Evolutionary conservation across 768 basidiomycete genomes (phyloP).

Genomic region (Amanita pallidorosea): DNA sequence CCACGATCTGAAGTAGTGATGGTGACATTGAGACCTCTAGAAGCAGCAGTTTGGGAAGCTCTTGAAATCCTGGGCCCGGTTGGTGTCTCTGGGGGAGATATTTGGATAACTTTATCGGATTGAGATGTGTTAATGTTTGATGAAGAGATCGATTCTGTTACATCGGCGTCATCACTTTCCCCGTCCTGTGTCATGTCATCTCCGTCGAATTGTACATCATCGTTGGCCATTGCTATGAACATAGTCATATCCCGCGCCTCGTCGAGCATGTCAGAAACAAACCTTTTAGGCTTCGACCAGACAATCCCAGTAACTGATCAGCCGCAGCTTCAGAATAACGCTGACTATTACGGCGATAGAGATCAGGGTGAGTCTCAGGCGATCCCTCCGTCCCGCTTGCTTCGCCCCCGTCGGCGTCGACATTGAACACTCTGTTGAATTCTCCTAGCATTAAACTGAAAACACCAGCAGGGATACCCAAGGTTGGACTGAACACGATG

Average conservation of each 20-base stretch:
- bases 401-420: constrained; percentile 38
- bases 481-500: constrained; percentile 95
- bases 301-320: constrained; percentile 70
- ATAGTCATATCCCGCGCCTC: background rate
- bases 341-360: constrained; percentile 65
- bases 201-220: constrained; percentile 59
- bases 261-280: background rate
- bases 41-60: constrained; percentile 54
- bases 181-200: constrained; percentile 62
- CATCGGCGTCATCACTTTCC: constrained; percentile 58
- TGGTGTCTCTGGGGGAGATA: constrained; percentile 31
- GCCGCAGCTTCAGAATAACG: constrained; percentile 80
- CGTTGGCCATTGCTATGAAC: constrained; percentile 25
- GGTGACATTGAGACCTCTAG: constrained; percentile 60
- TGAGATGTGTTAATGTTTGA: constrained; percentile 25
- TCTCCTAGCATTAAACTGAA: constrained; percentile 92
- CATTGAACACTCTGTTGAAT: constrained; percentile 90
- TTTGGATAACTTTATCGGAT: constrained; percentile 16
- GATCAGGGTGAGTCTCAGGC: constrained; percentile 24
- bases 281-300: constrained; percentile 61
- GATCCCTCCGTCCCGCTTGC: constrained; percentile 18
- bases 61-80: constrained; percentile 29
- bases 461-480: constrained; percentile 96
- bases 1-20: constrained; percentile 39
- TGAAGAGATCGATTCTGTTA: constrained; percentile 36